phyloP scores from a whole-genome alignment of 2,329 filamentous ascomycete genomes.

The Capronia coronata region DNA sequence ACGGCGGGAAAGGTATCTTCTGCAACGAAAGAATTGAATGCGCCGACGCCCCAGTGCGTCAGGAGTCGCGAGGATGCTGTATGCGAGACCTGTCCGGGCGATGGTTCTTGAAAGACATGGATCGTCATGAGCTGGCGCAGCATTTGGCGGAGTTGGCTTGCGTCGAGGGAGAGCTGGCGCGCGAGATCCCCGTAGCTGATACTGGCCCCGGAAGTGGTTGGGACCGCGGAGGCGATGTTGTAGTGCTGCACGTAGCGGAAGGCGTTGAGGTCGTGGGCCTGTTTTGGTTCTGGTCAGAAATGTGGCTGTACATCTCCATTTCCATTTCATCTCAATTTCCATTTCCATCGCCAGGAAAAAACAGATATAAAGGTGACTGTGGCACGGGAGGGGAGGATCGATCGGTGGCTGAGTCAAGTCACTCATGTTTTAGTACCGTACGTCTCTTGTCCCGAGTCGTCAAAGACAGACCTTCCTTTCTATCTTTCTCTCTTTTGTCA shows the following conservation, averaged over 20 bases:
- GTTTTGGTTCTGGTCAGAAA: neutral
- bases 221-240: slow-evolving; percentile 17
- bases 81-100: slow-evolving; percentile 18
- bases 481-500: too few relatives aligned
- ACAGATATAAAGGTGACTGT: too few relatives aligned
- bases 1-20: slow-evolving; percentile 19
- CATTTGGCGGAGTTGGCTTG: slow-evolving; percentile 19
- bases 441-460: too few relatives aligned
- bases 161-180: slow-evolving; percentile 9
- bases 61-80: slow-evolving; percentile 21
- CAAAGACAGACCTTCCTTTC: too few relatives aligned
- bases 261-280: slow-evolving; percentile 23
- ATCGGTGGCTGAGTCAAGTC: too few relatives aligned
- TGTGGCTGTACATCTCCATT: too few relatives aligned
- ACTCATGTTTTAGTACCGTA: too few relatives aligned
- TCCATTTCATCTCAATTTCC: too few relatives aligned
- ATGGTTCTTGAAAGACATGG: slow-evolving; percentile 21
- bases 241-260: slow-evolving; percentile 20
- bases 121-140: slow-evolving; percentile 21
- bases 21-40: slow-evolving; percentile 14
- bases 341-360: too few relatives aligned
- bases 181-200: slow-evolving; percentile 22
- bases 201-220: neutral
- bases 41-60: slow-evolving; percentile 13
- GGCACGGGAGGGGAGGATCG: too few relatives aligned